These are phyloP conservation scores for Pseudozyma sp. DNA, from an alignment of 1,284 basidiomycete species.

Conservation along the genomic window DNA sequence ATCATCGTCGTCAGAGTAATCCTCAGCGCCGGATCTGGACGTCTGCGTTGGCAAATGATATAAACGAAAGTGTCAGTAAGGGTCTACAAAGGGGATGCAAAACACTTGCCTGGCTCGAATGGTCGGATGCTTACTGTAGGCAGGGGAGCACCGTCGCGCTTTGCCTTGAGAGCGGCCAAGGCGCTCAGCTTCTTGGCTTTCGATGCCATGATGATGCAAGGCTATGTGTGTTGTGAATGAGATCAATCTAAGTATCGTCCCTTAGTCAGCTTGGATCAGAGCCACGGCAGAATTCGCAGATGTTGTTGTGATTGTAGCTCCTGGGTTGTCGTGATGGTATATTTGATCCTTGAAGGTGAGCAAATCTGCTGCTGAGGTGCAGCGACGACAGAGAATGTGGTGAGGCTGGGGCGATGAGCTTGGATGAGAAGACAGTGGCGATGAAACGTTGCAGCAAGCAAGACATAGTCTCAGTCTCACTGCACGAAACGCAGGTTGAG, in stretches of 20 bases:
- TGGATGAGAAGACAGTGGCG: background rate
- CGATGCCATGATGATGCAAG: slow-evolving; percentile 38
- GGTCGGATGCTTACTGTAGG: slow-evolving; percentile 25
- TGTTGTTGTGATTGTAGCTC: background rate
- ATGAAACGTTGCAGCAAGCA: background rate
- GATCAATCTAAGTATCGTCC: background rate
- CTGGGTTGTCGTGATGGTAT: too few species aligned
- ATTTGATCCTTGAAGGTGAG: too few species aligned
- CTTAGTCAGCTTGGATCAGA: background rate
- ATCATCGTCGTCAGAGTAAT: slow-evolving; percentile 63
- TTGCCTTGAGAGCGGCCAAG: slow-evolving; percentile 65
- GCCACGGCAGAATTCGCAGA: background rate
- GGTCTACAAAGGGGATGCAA: background rate
- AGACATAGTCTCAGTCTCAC: background rate
- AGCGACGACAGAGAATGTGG: too few species aligned
- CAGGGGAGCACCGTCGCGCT: slow-evolving; percentile 50
- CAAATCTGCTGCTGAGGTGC: too few species aligned
- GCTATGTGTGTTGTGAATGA: background rate
- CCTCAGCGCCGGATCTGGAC: slow-evolving; percentile 14
- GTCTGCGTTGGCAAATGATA: slow-evolving; percentile 7
- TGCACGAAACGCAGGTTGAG: background rate
- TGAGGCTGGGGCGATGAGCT: too few species aligned
- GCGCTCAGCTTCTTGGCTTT: slow-evolving; percentile 60
- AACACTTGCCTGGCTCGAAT: too few species aligned
- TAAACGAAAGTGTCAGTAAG: background rate